Evolutionary conservation across 805 yeast species (phyloP), one percentile per base, ranked within the genome.

Genomic region (Cyberlindnera meyerae): DNA sequence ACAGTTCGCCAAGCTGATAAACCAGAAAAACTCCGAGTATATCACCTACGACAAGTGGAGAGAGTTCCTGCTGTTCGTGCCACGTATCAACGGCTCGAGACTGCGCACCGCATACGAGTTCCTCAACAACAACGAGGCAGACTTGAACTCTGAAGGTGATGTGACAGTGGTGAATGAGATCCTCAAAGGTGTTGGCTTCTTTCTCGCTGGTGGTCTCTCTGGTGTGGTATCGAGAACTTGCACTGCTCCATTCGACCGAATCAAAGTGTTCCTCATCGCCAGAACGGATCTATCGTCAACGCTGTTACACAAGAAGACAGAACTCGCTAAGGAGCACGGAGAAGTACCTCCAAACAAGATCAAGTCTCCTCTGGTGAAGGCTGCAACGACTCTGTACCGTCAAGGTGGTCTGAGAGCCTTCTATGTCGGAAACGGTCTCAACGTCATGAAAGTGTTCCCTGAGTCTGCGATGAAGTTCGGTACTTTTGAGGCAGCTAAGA

Each of bases 381-480:
- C 97, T 3, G 82, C 89, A 1, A 70, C 76, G 33, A 75, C 87
- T 0, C 61, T 93, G 24, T 93, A 89, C 71, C 75, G 74, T 49
- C 93, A 84, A 60, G 97, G 96, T 18, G 98, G 98, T 0, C 37
- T 88, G 4, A 71, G 73, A 38, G 81, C 93, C 0, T 93, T 93
- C 55, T 93, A 93, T 58, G 95, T 89, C 12, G 98, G 97, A 6
- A 90, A 90, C 62, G 97, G 97, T 1, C 66, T 90, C 31, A 93
- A 93, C 57, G 86, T 84, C n/a, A 52, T 89, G 37, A 90, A 90
- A 57, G 96, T 90, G 15, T 86, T 93, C 55, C 98, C 98, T 0
- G 98, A 90, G 58, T 82, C 95, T 25, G 97, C 97, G 2, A 90
- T 90, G 76, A 93, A 93, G 57, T 90, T 93, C 61, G 97, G 98